Evolutionary conservation across 192 early-diverging fungal species (phyloP), one percentile per base, ranked within the genome.

Genomic region (Rhizophagus sp.): DNA sequence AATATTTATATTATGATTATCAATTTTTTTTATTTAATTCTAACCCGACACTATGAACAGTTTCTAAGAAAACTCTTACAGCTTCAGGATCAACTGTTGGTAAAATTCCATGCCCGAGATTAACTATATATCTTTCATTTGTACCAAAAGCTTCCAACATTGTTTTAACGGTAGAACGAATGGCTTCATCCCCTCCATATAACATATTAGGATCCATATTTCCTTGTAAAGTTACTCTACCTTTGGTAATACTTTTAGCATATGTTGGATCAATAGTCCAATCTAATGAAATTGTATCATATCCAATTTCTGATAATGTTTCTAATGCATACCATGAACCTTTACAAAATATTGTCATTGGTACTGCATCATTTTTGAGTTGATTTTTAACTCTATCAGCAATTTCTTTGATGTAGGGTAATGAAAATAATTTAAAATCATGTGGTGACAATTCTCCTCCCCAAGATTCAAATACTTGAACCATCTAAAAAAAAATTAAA

Each of bases 381-480:
- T 82, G 62, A 13, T 85, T 80, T 83, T 96, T 95, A 61, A 98
- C 96, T 7, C 88, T 84, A 17, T 83, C 76, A 22, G 94, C 92
- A 73, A 99, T 98, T 75, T 94, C 92, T 3, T 81, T 81, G 34
- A 97, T 81, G 84, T 97, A 98, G n/a, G 98, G 96, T 25, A 98
- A 87, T 41, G 95, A 93, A 83, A 96, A 98, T 68, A 86, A 84
- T 52, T 88, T 87, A 84, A 97, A 99, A 75, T 95, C 93, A 24
- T 81, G 68, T 11, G 95, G 95, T 34, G 92, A 88, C 33, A 99
- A 88, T 83, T 98, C 97, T 49, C 97, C 96, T n/a, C 91, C 96
- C 93, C 95, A 96, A 36, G 95, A 96, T 72, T 99, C 98, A 87
- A 99, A 99, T 71, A 99, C 92, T 91, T 99, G 98, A 34, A 97